A percentile compares a stretch with the other conserved stretches of the same genome.
These are phyloP conservation scores for Debaryomycetaceae sp. DNA, from an alignment of 1,139 yeast species.

Conservation along the genomic window DNA sequence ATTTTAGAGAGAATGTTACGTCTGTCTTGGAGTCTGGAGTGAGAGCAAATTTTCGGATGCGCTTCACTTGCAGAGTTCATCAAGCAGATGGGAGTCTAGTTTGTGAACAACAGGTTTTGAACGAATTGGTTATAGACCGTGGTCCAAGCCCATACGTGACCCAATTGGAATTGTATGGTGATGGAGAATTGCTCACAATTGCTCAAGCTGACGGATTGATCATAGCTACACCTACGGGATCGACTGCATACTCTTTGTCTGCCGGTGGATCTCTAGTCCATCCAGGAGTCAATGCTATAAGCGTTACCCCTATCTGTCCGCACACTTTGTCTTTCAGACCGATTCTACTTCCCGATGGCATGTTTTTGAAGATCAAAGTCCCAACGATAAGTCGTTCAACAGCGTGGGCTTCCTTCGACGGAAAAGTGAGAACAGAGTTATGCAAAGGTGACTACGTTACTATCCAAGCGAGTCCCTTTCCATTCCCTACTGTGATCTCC, in stretches of 20 bases:
- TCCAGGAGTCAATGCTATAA: conserved; percentile 84
- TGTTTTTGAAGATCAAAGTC: conserved; percentile 71
- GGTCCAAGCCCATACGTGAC: conserved; percentile 90
- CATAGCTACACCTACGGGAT: conserved; percentile 88
- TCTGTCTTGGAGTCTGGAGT: conserved; percentile 66
- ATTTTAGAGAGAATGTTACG: conserved; percentile 55
- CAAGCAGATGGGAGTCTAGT: conserved; percentile 54
- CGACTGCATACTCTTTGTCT: conserved; percentile 84
- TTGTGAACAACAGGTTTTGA: conserved; percentile 75
- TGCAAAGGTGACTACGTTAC: conserved; percentile 73
- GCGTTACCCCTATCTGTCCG: conserved; percentile 91
- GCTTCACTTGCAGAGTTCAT: conserved; percentile 70
- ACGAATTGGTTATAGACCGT: conserved; percentile 80
- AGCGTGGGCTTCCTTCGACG: conserved; percentile 92
- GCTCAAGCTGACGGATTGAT: conserved; percentile 91
- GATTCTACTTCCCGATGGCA: conserved; percentile 79
- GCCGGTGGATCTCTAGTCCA: conserved; percentile 92
- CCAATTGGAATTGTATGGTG: conserved; percentile 78
- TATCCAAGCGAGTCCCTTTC: conserved; percentile 73
- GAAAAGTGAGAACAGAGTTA: conserved; percentile 70
- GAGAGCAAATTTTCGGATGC: conserved; percentile 74
- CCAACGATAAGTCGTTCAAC: conserved; percentile 68
- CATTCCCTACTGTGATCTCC: conserved; percentile 81
- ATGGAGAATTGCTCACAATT: conserved; percentile 71
- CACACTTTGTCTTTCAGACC: conserved; percentile 88